Percentiles rank a stretch among this genome's conserved stretches.
Conservation (phyloP, 495 filamentous ascomycete species). For the Hypomontagnella submonticulosa region DNA sequence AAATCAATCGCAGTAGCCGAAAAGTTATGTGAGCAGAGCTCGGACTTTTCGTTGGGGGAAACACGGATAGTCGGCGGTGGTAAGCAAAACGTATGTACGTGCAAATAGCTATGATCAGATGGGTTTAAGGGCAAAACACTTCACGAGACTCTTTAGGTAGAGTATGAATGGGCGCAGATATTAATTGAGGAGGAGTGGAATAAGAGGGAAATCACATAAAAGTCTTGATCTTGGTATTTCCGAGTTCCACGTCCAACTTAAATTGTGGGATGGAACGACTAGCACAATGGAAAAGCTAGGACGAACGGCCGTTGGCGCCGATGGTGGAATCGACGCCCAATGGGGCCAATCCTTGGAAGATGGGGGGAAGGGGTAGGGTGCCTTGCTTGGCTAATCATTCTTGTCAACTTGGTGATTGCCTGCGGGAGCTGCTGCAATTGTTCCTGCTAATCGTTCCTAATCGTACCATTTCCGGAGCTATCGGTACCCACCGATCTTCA, state of each 20-base stretch:
- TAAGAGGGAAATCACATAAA: conserved; percentile 4
- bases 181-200: background rate
- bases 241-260: conserved; percentile 28
- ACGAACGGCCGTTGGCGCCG: conserved; percentile 22
- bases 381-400: background rate
- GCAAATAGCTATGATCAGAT: background rate
- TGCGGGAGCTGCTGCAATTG: conserved; percentile 8
- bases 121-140: background rate
- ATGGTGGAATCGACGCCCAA: conserved; percentile 28
- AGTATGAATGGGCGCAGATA: conserved; percentile 3
- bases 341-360: conserved; percentile 4
- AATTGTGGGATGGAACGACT: conserved; percentile 36
- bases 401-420: conserved; percentile 13
- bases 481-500: conserved; percentile 38
- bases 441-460: conserved; percentile 16
- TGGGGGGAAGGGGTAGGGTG: background rate
- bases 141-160: background rate
- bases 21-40: conserved; percentile 19
- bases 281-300: background rate
- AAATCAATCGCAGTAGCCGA: conserved; percentile 18
- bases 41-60: conserved; percentile 40
- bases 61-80: conserved; percentile 5
- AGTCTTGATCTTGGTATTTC: conserved; percentile 18
- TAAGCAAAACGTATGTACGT: conserved; percentile 21
- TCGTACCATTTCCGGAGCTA: conserved; percentile 40